Evolutionary conservation across 768 basidiomycete genomes (phyloP).

Genomic region (Ramaria rubella): DNA sequence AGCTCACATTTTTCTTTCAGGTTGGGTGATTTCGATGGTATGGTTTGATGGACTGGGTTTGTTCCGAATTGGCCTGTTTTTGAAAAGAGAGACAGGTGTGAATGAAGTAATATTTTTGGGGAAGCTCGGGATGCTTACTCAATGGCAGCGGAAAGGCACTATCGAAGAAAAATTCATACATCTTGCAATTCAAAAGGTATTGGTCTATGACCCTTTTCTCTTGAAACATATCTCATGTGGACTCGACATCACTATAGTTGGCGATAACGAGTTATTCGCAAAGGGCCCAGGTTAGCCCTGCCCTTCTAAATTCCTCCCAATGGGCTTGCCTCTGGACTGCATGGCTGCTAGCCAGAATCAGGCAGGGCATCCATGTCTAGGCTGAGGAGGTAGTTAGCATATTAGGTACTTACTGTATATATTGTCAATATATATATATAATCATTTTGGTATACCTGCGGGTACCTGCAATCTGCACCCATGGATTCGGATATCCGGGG

Average conservation of each 20-base stretch:
- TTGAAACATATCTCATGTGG: constrained; percentile 44
- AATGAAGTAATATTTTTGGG: background rate
- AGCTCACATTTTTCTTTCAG: constrained; percentile 27
- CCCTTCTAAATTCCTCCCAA: too few relatives aligned
- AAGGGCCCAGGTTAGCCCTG: constrained; percentile 58
- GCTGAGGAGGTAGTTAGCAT: too few relatives aligned
- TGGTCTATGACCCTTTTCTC: constrained; percentile 44
- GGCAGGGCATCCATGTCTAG: too few relatives aligned
- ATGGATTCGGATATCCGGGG: too few relatives aligned
- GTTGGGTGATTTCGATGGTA: constrained; percentile 99
- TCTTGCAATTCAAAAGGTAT: constrained; percentile 74
- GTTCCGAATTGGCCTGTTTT: too few relatives aligned
- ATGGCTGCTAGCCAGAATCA: too few relatives aligned
- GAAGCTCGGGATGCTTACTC: background rate
- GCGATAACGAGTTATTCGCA: constrained; percentile 99
- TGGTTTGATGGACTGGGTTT: too few relatives aligned
- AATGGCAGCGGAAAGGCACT: constrained; percentile 11
- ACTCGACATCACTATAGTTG: constrained; percentile 75
- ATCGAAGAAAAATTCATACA: constrained; percentile 89
- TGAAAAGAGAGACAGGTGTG: background rate
- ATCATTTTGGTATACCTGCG: too few relatives aligned
- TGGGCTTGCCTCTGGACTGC: too few relatives aligned
- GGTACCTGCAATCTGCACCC: too few relatives aligned
- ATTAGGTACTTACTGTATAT: too few relatives aligned
- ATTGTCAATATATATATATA: too few relatives aligned